phyloP scores from a whole-genome alignment of 805 yeast species.

The Soucietia sequanensis region DNA sequence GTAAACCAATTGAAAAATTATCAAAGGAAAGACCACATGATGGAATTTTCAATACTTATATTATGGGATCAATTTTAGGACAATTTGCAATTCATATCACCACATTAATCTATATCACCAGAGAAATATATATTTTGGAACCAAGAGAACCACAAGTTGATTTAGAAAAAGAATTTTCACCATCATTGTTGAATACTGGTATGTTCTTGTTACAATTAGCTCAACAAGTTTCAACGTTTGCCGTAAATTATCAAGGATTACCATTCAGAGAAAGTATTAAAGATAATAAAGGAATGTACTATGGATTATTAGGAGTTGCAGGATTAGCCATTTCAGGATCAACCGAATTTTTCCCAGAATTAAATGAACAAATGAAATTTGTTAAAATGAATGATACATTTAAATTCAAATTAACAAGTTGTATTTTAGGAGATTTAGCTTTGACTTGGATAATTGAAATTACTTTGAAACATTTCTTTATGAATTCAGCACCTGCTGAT shows the following conservation, averaged over 20 bases:
- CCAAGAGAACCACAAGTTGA: conserved; percentile 92
- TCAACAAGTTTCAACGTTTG: conserved; percentile 96
- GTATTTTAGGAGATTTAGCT: conserved; percentile 73
- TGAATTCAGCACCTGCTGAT: conserved; percentile 90
- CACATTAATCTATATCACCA: conserved; percentile 78
- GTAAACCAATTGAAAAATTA: conserved; percentile 83
- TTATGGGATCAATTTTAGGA: conserved; percentile 96
- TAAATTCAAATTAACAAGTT: conserved; percentile 71
- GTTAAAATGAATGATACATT: conserved; percentile 79
- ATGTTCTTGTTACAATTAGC: conserved; percentile 91
- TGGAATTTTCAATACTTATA: conserved; percentile 91
- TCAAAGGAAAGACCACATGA: conserved; percentile 96
- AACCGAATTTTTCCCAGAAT: conserved; percentile 91
- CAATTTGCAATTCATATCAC: conserved; percentile 92
- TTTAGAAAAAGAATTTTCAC: conserved; percentile 81
- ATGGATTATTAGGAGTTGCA: conserved; percentile 89
- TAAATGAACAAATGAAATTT: conserved; percentile 87
- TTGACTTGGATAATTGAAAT: conserved; percentile 77
- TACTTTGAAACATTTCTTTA: conserved; percentile 77
- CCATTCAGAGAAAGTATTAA: conserved; percentile 91
- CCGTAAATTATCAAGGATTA: conserved; percentile 95
- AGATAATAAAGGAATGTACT: conserved; percentile 95
- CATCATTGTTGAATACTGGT: conserved; percentile 93
- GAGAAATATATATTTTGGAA: conserved; percentile 80
- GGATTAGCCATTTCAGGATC: conserved; percentile 86